Evolutionary conservation across 1,284 basidiomycete species (phyloP), one percentile per base, ranked within the genome.

Genomic region (Malassezia sp.): DNA sequence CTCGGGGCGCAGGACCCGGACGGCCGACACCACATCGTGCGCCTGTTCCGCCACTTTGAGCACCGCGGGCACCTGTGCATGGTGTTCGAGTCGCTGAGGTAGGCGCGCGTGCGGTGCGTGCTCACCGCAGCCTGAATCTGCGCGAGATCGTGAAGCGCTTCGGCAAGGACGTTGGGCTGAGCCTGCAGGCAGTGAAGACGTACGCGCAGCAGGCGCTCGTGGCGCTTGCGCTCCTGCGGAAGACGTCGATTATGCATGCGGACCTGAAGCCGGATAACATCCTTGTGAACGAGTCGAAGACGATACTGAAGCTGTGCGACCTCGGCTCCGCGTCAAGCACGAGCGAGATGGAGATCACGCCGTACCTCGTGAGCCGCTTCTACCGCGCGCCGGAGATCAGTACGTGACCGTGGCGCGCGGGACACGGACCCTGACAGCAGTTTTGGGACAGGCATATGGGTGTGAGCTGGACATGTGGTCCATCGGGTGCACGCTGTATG

Each of bases 371-470:
- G 46, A 90, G 86, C 57, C 78, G 93, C 34, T 99, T 97, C 74
- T 99, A 99, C 70, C 84, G 93, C 37, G 91, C 93, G 1, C 93
- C 93, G 1, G 93, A 97, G 74, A 96, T 99, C 69, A 97, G 89
- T 95, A 65, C 70, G 81, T 53, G 10, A 5, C 5, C 7, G n/a
- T n/a, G n/a, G n/a, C n/a, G n/a, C n/a, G n/a, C n/a, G n/a, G n/a
- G n/a, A 22, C 35, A 26, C 32, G 17, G n/a, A 33, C 42, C 45
- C 7, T 34, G 35, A 43, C 43, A 5, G 23, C 59, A 93, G 89
- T 97, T 63, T 79, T 99, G 41, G 93, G 93, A 14, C 79, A 86
- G 31, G 85, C 89, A 0, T 96, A 95, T 65, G 93, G 96, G 72
- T 82, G 84, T 10, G 78, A 89, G 0, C 78, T 99, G 29, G 93